Percentiles rank a stretch among this genome's conserved stretches.
These are phyloP conservation scores for Coemansia asiatica DNA, from an alignment of 192 early-diverging fungal species.

Conservation along the genomic window DNA sequence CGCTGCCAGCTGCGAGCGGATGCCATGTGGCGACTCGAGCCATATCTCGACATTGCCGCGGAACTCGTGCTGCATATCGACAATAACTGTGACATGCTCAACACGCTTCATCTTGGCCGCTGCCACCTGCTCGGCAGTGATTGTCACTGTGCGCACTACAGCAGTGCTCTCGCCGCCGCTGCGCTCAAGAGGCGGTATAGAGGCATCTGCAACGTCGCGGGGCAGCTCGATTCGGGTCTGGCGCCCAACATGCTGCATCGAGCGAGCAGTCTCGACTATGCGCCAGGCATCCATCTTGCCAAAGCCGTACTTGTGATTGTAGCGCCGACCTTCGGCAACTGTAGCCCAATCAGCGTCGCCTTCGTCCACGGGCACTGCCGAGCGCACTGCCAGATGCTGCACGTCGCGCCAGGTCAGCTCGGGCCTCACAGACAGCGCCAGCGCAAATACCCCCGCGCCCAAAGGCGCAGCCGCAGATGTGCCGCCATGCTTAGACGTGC, in stretches of 20 bases:
- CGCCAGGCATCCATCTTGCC: conserved; percentile 84
- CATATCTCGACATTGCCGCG: conserved; percentile 87
- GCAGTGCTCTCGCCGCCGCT: conserved; percentile 31
- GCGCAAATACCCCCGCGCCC: conserved; percentile 84
- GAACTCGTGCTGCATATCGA: conserved; percentile 75
- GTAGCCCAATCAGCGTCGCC: conserved; percentile 72
- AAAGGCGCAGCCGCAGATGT: conserved; percentile 96
- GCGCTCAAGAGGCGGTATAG: conserved; percentile 58
- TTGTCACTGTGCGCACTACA: conserved; percentile 34
- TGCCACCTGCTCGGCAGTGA: conserved; percentile 57
- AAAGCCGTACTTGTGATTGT: conserved; percentile 93
- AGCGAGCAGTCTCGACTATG: conserved; percentile 78
- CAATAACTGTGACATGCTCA: conserved; percentile 87
- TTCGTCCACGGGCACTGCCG: conserved; percentile 70
- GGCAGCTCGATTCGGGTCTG: conserved; percentile 63
- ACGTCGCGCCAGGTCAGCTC: conserved; percentile 94
- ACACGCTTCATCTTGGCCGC: conserved; percentile 56
- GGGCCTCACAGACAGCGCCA: conserved; percentile 82
- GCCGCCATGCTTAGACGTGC: conserved; percentile 81
- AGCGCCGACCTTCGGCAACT: conserved; percentile 70
- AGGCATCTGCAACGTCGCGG: conserved; percentile 33
- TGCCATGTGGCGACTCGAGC: conserved; percentile 70
- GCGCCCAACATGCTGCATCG: conserved; percentile 61
- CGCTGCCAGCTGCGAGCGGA: conserved; percentile 68
- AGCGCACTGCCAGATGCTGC: conserved; percentile 80